phyloP scores from a whole-genome alignment of 495 filamentous ascomycete genomes.

The Hypoxylon fragiforme region DNA sequence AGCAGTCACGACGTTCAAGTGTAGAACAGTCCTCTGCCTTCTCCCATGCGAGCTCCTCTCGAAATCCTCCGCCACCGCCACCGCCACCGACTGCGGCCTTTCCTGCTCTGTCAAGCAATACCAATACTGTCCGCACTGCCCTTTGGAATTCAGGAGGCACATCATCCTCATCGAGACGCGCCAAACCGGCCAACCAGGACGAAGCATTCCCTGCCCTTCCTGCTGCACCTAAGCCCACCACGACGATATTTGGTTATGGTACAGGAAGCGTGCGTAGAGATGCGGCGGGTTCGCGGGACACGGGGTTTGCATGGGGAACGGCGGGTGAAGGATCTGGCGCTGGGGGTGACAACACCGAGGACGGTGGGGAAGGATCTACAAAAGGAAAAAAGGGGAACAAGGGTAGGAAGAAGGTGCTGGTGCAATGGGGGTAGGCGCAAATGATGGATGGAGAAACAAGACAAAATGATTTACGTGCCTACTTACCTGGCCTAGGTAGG shows the following conservation, averaged over 20 bases:
- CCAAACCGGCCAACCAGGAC: constrained; percentile 32
- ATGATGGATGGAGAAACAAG: neutral
- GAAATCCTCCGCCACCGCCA: constrained; percentile 47
- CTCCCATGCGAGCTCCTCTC: constrained; percentile 34
- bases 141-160: constrained; percentile 30
- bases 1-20: constrained; percentile 36
- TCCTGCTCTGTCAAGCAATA: constrained; percentile 64
- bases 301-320: constrained; percentile 46
- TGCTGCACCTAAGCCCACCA: constrained; percentile 73
- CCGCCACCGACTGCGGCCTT: constrained; percentile 48
- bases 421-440: constrained; percentile 53
- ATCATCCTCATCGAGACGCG: constrained; percentile 31
- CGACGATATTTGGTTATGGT: constrained; percentile 78
- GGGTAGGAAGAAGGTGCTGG: constrained; percentile 78
- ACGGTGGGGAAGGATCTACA: constrained; percentile 38
- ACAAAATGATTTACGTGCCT: neutral
- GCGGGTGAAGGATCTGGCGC: neutral
- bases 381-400: constrained; percentile 74
- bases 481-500: neutral
- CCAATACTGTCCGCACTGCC: constrained; percentile 15
- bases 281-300: constrained; percentile 46
- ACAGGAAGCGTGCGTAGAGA: constrained; percentile 72
- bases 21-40: constrained; percentile 28
- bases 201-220: constrained; percentile 85
- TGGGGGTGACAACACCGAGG: constrained; percentile 37